Base-by-base conservation (phyloP, 768 basidiomycete genomes). In the Pleurotus eryngii region DNA sequence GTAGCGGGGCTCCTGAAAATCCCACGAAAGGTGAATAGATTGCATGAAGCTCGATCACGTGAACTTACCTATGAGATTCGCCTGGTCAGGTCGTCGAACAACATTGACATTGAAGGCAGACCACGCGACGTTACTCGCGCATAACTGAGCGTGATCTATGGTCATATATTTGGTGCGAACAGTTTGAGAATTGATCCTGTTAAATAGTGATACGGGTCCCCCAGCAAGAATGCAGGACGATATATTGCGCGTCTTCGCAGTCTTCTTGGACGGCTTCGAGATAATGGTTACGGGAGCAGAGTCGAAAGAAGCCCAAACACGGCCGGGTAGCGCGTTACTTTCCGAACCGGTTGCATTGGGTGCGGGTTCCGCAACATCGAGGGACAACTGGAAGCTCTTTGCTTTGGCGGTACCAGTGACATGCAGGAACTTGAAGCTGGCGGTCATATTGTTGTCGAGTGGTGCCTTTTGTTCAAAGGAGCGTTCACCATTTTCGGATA, bases 81-180 rank as follows among this genome's bases (percentile, higher is more conserved):
- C 74, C 62, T 89, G 88, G 60, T 84, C 81, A 55, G 84, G 83
- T 51, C 86, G 84, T 55, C 86, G 87, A 48, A 94, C 82, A 56
- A 96, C 89, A 68, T 92, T 92, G 66, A 96, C 90, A 67, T 89
- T 92, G 77, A 96, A 95, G 37, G 95, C 93, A 57, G 92, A 92
- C 95, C 94, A 96, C 46, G 89, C 81, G 61, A 90, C 78, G 68
- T 93, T 94, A 71, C 89, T 92, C n/a, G 93, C 91, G 73, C 89
- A 89, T 57, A 93, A 75, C 66, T 87, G 85, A 51, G 82, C 85
- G 63, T 86, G 83, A 63, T 95, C 92, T 68, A 95, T 87, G 55
- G 90, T 92, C 91, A 98, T 94, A 72, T 95, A 98, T 77, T 96
- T 96, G 57, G 95, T 97, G 67, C 95, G 88, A 59, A 96, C 94